These are phyloP conservation scores for Ricinus communis DNA, from an alignment of 345 rosid species.

Conservation along the genomic window DNA sequence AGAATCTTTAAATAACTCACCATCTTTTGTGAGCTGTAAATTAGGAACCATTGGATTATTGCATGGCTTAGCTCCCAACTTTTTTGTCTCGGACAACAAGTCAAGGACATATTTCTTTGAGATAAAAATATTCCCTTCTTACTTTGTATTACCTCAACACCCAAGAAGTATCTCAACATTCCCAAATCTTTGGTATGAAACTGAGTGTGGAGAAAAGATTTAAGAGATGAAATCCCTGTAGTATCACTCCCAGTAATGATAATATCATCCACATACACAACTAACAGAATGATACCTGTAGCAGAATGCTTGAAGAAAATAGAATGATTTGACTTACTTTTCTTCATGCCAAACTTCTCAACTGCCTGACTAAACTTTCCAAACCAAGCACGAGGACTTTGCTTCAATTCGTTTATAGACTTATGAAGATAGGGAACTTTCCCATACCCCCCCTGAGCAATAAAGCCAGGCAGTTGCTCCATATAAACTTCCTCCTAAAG, in stretches of 20 bases:
- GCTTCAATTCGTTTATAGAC: neutral
- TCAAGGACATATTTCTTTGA: neutral
- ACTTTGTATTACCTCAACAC: neutral
- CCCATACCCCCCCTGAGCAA: no score
- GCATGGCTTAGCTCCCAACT: neutral
- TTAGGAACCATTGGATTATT: neutral
- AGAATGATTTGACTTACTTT: neutral
- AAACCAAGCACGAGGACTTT: neutral
- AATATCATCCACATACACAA: neutral
- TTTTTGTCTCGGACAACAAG: neutral
- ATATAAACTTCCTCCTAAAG: no score
- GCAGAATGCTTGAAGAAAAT: no score
- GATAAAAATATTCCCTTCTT: neutral
- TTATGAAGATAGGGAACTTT: no score
- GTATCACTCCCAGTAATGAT: neutral
- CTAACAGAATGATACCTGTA: neutral
- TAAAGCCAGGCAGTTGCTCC: no score
- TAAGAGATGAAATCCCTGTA: neutral
- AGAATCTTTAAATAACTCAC: neutral
- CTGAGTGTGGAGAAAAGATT: neutral
- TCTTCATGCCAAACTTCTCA: neutral
- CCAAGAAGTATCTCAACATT: neutral
- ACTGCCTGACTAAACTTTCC: neutral
- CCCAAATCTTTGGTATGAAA: neutral
- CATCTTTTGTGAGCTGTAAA: neutral